Evolutionary conservation across 2,329 filamentous ascomycete species (phyloP).

Genomic region (Fusarium sp.): DNA sequence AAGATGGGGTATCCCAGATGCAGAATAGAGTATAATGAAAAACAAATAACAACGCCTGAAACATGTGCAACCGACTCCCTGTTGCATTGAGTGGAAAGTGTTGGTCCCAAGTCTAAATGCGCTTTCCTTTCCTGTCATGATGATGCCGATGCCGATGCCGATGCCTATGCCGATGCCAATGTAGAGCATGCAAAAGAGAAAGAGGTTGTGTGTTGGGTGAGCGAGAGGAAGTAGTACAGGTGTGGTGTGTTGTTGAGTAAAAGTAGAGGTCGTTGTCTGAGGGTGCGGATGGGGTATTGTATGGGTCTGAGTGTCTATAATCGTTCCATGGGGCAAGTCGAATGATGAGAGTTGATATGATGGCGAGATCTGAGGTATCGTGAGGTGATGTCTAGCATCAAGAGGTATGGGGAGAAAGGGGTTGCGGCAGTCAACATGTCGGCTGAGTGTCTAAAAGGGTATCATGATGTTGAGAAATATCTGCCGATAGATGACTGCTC

Average conservation of each 20-base stretch:
- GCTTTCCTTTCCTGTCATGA: constrained; percentile 32
- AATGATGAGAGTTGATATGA: constrained; percentile 23
- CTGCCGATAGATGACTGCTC: constrained; percentile 5
- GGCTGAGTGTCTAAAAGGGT: constrained; percentile 30
- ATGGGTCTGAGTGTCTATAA: constrained; percentile 36
- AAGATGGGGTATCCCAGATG: constrained; percentile 43
- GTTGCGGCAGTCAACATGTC: constrained; percentile 13
- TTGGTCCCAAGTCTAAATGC: constrained; percentile 38
- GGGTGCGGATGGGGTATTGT: constrained; percentile 13
- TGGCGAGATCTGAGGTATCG: constrained; percentile 5
- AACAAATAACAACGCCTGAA: constrained; percentile 38
- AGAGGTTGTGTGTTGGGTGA: constrained; percentile 14
- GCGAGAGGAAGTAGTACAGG: constrained; percentile 31
- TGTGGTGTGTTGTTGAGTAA: constrained; percentile 7
- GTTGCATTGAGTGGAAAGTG: constrained; percentile 18
- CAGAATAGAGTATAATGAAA: constrained; percentile 13
- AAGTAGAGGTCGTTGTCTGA: constrained; percentile 6
- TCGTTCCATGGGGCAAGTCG: constrained; percentile 35
- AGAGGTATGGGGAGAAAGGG: not conserved
- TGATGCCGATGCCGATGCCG: constrained; percentile 25
- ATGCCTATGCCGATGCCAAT: constrained; percentile 20
- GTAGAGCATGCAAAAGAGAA: constrained; percentile 15
- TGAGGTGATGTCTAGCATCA: constrained; percentile 17
- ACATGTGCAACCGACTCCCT: constrained; percentile 17
- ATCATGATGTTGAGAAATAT: constrained; percentile 35